Percentiles rank a stretch among this genome's conserved stretches.
These are phyloP conservation scores for Mortierella sp. DNA, from an alignment of 371 early-diverging fungal species.

Conservation along the genomic window DNA sequence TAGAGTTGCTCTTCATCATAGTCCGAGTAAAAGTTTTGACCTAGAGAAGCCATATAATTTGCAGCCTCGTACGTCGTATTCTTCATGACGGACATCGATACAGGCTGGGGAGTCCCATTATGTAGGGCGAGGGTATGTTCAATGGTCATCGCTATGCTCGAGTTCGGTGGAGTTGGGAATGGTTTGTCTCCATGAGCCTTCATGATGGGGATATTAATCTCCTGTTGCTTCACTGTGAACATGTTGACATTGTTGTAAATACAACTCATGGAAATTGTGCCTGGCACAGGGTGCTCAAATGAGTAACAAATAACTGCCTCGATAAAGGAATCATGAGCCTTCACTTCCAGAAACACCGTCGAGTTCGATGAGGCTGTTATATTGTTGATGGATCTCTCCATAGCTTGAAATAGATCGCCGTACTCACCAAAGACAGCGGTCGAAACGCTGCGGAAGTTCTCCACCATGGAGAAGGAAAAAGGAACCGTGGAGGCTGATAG, in stretches of 20 bases:
- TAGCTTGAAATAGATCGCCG: neutral
- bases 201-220: neutral
- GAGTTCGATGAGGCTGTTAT: no score
- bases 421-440: neutral
- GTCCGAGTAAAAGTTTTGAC: neutral
- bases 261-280: neutral
- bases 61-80: neutral
- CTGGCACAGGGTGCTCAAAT: no score
- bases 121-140: neutral
- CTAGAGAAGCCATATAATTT: neutral
- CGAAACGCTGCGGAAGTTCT: neutral
- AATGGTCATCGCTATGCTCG: neutral
- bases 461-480: neutral
- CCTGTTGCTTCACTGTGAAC: neutral
- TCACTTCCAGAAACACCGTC: no score
- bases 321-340: no score
- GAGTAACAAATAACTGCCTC: no score
- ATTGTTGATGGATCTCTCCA: neutral
- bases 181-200: neutral
- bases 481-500: neutral
- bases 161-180: neutral
- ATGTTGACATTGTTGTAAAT: neutral
- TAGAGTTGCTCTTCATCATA: neutral
- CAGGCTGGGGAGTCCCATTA: neutral
- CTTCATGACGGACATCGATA: neutral